These are phyloP conservation scores for Fraxinus velutina DNA, from an alignment of 305 asterid genomes.

Conservation along the genomic window DNA sequence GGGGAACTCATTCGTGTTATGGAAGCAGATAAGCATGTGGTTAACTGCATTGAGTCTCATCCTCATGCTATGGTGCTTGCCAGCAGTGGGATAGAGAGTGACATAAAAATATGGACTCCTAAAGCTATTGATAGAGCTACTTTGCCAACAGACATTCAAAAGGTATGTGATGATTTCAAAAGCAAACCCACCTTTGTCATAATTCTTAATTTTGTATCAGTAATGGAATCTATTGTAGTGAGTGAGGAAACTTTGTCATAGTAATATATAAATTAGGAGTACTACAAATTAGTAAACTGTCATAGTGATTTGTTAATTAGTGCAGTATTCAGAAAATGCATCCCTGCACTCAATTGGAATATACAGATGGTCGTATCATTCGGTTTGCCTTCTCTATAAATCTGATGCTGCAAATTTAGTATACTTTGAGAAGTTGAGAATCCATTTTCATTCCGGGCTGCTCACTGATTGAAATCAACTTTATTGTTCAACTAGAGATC, in stretches of 20 bases:
- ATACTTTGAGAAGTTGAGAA: not conserved
- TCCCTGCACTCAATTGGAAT: not conserved
- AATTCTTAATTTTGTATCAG: not conserved
- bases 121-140: conserved; percentile 62
- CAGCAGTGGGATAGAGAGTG: conserved; percentile 86
- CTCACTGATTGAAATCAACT: not conserved
- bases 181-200: not conserved
- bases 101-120: conserved; percentile 85
- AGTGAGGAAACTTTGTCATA: conserved; percentile 14
- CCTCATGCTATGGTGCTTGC: conserved; percentile 77
- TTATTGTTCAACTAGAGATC: not conserved
- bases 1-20: conserved; percentile 85
- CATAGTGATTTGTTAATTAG: not conserved
- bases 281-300: not conserved
- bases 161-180: conserved; percentile 42
- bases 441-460: not conserved
- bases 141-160: conserved; percentile 58
- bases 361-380: not conserved
- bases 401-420: not conserved
- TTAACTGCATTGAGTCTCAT: conserved; percentile 84
- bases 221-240: not conserved
- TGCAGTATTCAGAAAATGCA: not conserved
- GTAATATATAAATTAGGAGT: not conserved
- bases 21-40: conserved; percentile 78
- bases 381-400: not conserved